Base-by-base conservation (phyloP, 352 stramenopile genomes). In the Thraustotheca clavata region DNA sequence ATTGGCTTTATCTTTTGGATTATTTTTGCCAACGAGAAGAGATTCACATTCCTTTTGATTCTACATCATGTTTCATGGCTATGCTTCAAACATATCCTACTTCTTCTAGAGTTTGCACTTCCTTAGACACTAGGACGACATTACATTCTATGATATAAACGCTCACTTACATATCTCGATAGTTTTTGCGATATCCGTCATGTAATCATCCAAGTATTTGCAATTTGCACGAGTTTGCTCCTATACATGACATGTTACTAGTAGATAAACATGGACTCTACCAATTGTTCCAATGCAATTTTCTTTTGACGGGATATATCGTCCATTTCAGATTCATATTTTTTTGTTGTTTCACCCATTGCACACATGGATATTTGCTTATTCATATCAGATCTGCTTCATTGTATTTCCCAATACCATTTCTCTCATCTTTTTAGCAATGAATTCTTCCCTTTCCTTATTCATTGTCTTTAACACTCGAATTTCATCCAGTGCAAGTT, bases 41-140 rank as follows among this genome's bases (percentile, higher is more conserved):
- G 55, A 38, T 26, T 62, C 55, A 32, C 55, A 59, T 47, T 31
- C 26, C 14, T 34, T 34, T 59, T 59, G 49, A 43, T 34, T 40
- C 49, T 59, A 59, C 49, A 43, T 12, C 47, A 62, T 14, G 52
- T 62, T 57, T n/a, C n/a, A 49, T 31, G 43, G 7, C 43, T 52
- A 24, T 52, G n/a, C 38, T 2, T 24, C 43, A 52, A 11, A 31
- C 38, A 43, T 43, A 31, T 52, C 2, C 7, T 11, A 62, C 55
- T 41, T 62, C 55, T 50, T 62, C 55, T 0, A 62, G 8, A 2
- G 55, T 54, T 52, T 20, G 55, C 12, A 62, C 55, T 52, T 62
- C 55, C 27, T 50, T 62, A 12, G 55, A 20, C 34, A 62, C 55
- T 62, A 52, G 22, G 34, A 35, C 11, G 7, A 2, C 27, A n/a